Percentiles rank a stretch among this genome's conserved stretches.
Conservation (phyloP, 208 protist species). For the Acanthamoeba comandoni region DNA sequence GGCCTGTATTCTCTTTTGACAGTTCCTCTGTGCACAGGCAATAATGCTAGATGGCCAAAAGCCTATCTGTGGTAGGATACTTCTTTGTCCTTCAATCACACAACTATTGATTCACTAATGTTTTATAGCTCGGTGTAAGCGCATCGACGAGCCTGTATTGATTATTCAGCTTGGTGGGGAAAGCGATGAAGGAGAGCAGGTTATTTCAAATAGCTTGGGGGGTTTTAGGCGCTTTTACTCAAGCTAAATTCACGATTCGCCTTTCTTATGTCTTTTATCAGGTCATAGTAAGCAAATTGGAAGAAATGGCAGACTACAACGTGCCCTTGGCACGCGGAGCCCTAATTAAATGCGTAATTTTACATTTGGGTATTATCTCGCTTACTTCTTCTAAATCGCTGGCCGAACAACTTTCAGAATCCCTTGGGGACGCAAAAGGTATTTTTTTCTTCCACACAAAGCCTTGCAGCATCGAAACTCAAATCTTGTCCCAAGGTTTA, state of each 20-base stretch:
- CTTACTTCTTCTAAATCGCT: constrained; percentile 1
- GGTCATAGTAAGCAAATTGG: too few species aligned
- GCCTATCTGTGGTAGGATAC: constrained; percentile 57
- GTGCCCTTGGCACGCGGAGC: constrained; percentile 25
- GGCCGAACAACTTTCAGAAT: background rate
- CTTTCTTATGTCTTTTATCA: background rate
- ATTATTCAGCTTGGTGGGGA: too few species aligned
- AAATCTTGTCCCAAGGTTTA: constrained; percentile 5
- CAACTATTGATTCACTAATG: background rate
- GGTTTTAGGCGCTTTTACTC: too few species aligned
- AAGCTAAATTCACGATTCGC: background rate
- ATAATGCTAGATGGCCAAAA: constrained; percentile 49
- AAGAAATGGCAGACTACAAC: too few species aligned
- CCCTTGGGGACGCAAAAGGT: constrained; percentile 22
- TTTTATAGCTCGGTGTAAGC: too few species aligned
- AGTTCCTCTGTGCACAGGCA: background rate
- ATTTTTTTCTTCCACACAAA: background rate
- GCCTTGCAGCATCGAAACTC: too few species aligned
- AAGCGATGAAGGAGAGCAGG: too few species aligned
- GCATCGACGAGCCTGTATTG: too few species aligned
- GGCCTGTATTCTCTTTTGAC: background rate
- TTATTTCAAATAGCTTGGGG: too few species aligned
- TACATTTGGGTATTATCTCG: constrained; percentile 19
- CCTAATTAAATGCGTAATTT: constrained; percentile 58
- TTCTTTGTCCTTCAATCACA: background rate